Evolutionary conservation across 1,139 yeast genomes (phyloP).

Genomic region (Hemisphaericaspora subhashii): DNA sequence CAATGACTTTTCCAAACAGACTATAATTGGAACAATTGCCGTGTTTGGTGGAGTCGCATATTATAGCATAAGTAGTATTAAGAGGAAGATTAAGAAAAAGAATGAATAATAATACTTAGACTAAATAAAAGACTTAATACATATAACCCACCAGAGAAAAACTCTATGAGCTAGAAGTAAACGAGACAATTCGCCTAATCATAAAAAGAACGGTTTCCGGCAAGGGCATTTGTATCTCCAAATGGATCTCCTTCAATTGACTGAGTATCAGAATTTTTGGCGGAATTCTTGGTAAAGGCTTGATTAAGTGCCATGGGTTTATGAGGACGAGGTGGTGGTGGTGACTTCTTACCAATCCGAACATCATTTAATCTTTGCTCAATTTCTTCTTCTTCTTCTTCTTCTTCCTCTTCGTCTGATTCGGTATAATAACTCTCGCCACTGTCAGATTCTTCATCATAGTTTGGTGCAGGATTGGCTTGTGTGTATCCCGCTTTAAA

Average conservation of each 20-base stretch:
- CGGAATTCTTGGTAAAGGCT: neutral
- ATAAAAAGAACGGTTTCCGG: slow-evolving; percentile 17
- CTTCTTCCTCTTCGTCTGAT: slow-evolving; percentile 30
- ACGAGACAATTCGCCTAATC: slow-evolving; percentile 12
- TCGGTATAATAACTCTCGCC: slow-evolving; percentile 49
- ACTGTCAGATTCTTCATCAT: slow-evolving; percentile 27
- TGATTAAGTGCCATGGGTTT: slow-evolving; percentile 23
- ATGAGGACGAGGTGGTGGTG: slow-evolving; percentile 38
- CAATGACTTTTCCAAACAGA: slow-evolving; percentile 38
- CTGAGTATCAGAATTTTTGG: neutral
- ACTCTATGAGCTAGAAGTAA: neutral
- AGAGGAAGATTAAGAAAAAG: slow-evolving; percentile 2
- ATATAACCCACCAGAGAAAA: too few species aligned
- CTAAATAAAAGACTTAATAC: too few species aligned
- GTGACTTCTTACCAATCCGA: slow-evolving; percentile 18
- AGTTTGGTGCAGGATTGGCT: slow-evolving; percentile 37
- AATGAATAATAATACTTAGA: neutral
- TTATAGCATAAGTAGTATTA: slow-evolving; percentile 26
- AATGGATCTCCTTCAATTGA: slow-evolving; percentile 60
- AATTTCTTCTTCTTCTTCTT: slow-evolving; percentile 22
- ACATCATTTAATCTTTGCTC: slow-evolving; percentile 19
- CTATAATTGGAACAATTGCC: slow-evolving; percentile 45
- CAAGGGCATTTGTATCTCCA: slow-evolving; percentile 61
- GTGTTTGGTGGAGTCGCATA: slow-evolving; percentile 57
- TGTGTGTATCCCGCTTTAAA: slow-evolving; percentile 37